Conservation (phyloP, 805 yeast species). For the Sugiyamaella americana region DNA sequence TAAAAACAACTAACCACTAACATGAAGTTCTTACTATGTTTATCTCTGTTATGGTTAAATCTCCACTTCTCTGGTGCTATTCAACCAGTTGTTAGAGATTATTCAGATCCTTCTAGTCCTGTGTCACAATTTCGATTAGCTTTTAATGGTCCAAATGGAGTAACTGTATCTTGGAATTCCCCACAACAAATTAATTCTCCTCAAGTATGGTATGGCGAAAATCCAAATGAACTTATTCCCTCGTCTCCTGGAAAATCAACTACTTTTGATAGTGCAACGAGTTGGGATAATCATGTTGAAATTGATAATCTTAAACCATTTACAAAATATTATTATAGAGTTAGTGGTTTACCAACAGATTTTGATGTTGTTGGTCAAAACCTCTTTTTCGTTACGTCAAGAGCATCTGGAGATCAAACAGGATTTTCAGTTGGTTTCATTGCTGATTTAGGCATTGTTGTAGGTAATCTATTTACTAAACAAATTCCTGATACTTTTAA, state of each 20-base stretch:
- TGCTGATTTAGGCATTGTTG: constrained; percentile 12
- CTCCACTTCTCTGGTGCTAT: no score
- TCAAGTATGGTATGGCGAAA: constrained; percentile 23
- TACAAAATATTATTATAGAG: constrained; percentile 26
- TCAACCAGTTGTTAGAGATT: constrained; percentile 6
- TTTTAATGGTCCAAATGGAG: constrained; percentile 10
- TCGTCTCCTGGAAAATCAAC: constrained; percentile 13
- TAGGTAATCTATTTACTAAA: constrained; percentile 9
- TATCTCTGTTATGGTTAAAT: no score
- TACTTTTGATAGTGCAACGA: constrained; percentile 22
- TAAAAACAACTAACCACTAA: no score
- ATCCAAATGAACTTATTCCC: constrained; percentile 9
- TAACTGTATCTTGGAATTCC: constrained; percentile 29
- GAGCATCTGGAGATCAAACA: constrained; percentile 9
- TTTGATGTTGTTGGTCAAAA: constrained; percentile 6
- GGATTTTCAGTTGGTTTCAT: constrained; percentile 6
- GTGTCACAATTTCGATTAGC: constrained; percentile 13
- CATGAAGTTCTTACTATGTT: no score
- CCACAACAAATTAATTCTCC: constrained; percentile 18
- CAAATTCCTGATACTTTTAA: constrained; percentile 15
- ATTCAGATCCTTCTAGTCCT: constrained; percentile 7
- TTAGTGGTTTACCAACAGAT: neutral
- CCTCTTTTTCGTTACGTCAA: constrained; percentile 7
- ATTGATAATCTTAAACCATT: constrained; percentile 21
- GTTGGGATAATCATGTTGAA: constrained; percentile 23